Evolutionary conservation across 306 rosid genomes (phyloP).

Genomic region (Nissolia schottii): DNA sequence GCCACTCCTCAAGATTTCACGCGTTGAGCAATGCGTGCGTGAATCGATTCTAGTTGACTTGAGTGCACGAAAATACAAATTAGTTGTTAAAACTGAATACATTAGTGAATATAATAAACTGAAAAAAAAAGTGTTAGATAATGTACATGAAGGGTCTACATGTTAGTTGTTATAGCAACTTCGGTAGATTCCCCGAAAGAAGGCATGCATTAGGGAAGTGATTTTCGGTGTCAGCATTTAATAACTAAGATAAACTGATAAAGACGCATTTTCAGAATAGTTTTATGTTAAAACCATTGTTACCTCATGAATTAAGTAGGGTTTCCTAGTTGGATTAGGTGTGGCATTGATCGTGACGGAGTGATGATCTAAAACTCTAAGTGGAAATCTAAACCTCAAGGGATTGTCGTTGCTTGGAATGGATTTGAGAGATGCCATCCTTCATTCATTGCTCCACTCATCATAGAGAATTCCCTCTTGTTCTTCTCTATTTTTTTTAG

Average conservation of each 20-base stretch:
- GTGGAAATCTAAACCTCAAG: slow-evolving; percentile 21
- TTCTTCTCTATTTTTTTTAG: not conserved
- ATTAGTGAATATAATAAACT: slow-evolving; percentile 24
- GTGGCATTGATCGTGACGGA: slow-evolving; percentile 8
- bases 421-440: not conserved
- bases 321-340: slow-evolving; percentile 36
- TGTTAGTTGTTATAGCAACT: slow-evolving; percentile 22
- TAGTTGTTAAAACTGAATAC: slow-evolving; percentile 25
- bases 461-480: not conserved
- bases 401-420: not conserved
- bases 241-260: not conserved
- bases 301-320: slow-evolving; percentile 1
- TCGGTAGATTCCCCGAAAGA: slow-evolving; percentile 11
- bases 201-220: slow-evolving; percentile 22
- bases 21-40: not conserved
- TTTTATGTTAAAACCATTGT: slow-evolving; percentile 10
- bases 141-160: slow-evolving; percentile 18
- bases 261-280: slow-evolving; percentile 14
- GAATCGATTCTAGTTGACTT: slow-evolving; percentile 29
- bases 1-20: not conserved
- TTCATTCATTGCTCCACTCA: not conserved
- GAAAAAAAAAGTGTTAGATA: not conserved
- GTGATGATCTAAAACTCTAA: not conserved
- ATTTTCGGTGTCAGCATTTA: not conserved
- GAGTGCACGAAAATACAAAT: slow-evolving; percentile 48